Evolutionary conservation across 768 basidiomycete genomes (phyloP), one percentile per base, ranked within the genome.

Genomic region (Hebeloma cylindrosporum): DNA sequence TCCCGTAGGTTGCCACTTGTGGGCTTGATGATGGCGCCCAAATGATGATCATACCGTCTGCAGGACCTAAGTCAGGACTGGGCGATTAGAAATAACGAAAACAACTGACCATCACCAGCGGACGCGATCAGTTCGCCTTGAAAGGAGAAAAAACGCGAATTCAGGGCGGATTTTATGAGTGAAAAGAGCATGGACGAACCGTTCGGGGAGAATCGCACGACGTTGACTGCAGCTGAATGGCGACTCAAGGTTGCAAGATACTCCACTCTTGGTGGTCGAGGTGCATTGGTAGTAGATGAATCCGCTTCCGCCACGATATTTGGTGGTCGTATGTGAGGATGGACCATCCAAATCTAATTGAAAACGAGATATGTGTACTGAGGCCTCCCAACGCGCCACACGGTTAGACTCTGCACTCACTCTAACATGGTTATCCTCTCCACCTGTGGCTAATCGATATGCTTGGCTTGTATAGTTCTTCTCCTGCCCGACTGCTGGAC

Each of bases 11-110:
- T 31, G 70, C 75, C 2, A 80, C 65, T 41, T 84, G 82, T 0
- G 91, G 85, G 23, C 76, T 80, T 17, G 82, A 78, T 3, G 88
- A 85, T 7, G 82, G 90, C 0, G 88, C 83, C 96, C 96, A 99
- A 11, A 99, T 81, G 37, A 98, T 90, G 48, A 99, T 84, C 85
- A 94, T 93, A 9, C 96, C 96, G 69, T 99, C 95, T 96, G 57
- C 16, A 25, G n/a, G 10, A 21, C 41, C 26, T 18, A 27, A 43
- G 22, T 18, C 35, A 25, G 41, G 45, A 49, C 60, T 43, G 45
- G 28, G 36, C 11, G 34, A 47, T 48, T 42, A 40, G 37, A 47
- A 37, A 30, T 31, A 40, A 48, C 26, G 35, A 35, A 9, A 48
- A 18, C 14, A 40, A 65, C 85, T 57, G 62, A 94, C 94, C 94